Evolutionary conservation across 225 moss, liverwort and hornwort species (phyloP), one percentile per base, ranked within the genome.

Genomic region (Pleurozium schreberi): DNA sequence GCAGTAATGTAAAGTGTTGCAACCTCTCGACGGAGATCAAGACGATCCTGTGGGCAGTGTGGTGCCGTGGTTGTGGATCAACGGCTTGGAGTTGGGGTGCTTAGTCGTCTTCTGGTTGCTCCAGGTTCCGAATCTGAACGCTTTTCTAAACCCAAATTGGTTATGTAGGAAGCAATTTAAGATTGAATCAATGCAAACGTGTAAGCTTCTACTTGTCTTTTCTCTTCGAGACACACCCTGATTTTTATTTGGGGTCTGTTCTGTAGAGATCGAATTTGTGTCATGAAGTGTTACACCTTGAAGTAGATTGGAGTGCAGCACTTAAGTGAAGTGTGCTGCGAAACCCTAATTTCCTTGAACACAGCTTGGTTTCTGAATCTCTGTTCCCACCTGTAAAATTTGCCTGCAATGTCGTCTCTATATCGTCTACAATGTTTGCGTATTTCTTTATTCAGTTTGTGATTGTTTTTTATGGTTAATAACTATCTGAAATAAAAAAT

Each of bases 41-140:
- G 92, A 85, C 18, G 81, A 90, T 85, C 74, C 94, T 55, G 85
- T 81, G 11, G 88, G 92, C 16, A 45, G 36, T 64, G 89, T 91
- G 52, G 88, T 96, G 42, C 90, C 93, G 8, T 95, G 94, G 91
- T 87, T 96, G 49, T 95, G 96, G 8, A 96, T 95, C 80, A 94
- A 92, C 66, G 85, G 88, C 25, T 90, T 93, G 66, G 97, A 97
- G 84, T 93, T 96, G 18, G 89, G 47, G 9, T 96, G 94, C 87
- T 95, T 97, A 88, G 92, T 96, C 78, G 64, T 93, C 83, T 94
- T 96, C 90, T 95, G 96, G 95, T 73, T 87, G 84, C 88, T 96
- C 67, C 96, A 96, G 96, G 96, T 96, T 67, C n/a, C 18, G 14
- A 84, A 59, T 77, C 58, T 68, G 45, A 25, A 53, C 38, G 77